These are phyloP conservation scores for Acorus gramineus DNA, from an alignment of 106 monocot genomes.

Conservation along the genomic window DNA sequence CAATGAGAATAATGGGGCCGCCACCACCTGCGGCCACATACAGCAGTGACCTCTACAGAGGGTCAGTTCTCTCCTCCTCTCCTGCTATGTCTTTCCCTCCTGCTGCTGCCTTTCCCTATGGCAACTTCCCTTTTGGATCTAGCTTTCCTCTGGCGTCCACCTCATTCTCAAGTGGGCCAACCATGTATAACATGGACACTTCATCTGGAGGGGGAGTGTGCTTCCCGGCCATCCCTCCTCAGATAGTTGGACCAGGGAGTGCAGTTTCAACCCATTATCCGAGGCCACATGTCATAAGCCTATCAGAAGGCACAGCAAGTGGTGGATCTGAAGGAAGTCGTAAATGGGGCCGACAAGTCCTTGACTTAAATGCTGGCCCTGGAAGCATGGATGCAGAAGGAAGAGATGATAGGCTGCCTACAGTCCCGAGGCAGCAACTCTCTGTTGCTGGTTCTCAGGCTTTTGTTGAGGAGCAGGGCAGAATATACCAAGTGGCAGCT, in stretches of 20 bases:
- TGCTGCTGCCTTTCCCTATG: conserved; percentile 59
- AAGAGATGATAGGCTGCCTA: conserved; percentile 43
- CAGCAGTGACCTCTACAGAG: conserved; percentile 52
- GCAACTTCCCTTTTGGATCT: conserved; percentile 55
- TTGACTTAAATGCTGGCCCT: conserved; percentile 85
- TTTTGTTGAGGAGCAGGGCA: conserved; percentile 54
- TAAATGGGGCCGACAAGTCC: conserved; percentile 46
- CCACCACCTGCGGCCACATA: conserved; percentile 28
- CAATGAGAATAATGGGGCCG: conserved; percentile 51
- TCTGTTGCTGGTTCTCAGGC: conserved; percentile 34
- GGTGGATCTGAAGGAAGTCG: conserved; percentile 43
- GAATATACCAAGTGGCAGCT: conserved; percentile 43
- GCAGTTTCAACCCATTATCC: conserved; percentile 29
- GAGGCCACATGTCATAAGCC: conserved; percentile 47
- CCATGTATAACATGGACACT: conserved; percentile 35
- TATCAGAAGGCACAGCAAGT: conserved; percentile 41
- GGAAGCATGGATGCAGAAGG: conserved; percentile 45
- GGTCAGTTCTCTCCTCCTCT: conserved; percentile 57
- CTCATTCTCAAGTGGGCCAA: conserved; percentile 37
- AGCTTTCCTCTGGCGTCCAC: conserved; percentile 46
- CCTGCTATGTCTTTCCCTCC: conserved; percentile 59
- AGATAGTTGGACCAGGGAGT: conserved; percentile 26
- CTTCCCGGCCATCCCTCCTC: conserved; percentile 41
- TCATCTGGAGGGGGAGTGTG: conserved; percentile 26
- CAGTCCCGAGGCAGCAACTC: conserved; percentile 30